A percentile compares a stretch with the other conserved stretches of the same genome.
These are phyloP conservation scores for Pueraria montana DNA, from an alignment of 306 rosid genomes.

Conservation along the genomic window DNA sequence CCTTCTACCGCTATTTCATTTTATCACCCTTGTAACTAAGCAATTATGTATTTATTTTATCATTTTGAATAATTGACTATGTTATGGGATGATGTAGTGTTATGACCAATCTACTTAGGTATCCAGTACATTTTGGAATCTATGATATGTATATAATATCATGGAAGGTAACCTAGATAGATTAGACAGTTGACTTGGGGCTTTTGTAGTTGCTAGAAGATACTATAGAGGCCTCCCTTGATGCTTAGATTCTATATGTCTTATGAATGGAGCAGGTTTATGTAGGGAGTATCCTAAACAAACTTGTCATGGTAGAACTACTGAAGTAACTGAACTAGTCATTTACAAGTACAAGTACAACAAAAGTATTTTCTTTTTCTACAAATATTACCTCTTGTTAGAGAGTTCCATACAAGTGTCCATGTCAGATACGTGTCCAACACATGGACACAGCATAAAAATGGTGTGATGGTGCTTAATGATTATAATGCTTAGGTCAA, in stretches of 20 bases:
- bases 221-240: too few relatives aligned
- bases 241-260: background rate
- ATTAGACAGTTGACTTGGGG: background rate
- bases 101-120: too few relatives aligned
- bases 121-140: too few relatives aligned
- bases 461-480: background rate
- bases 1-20: too few relatives aligned
- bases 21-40: too few relatives aligned
- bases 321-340: background rate
- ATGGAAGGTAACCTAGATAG: background rate
- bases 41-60: too few relatives aligned
- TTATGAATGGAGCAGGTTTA: background rate
- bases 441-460: background rate
- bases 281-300: background rate
- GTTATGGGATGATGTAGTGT: too few relatives aligned
- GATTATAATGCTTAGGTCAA: background rate
- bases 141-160: too few relatives aligned
- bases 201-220: background rate
- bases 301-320: background rate
- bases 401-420: background rate
- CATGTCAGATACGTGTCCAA: background rate
- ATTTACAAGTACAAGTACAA: constrained; percentile 17
- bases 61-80: too few relatives aligned
- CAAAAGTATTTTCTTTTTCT: too few relatives aligned
- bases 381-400: background rate